Evolutionary conservation across 1,284 basidiomycete species (phyloP).

Genomic region (Sanguinoderma infundibulare): DNA sequence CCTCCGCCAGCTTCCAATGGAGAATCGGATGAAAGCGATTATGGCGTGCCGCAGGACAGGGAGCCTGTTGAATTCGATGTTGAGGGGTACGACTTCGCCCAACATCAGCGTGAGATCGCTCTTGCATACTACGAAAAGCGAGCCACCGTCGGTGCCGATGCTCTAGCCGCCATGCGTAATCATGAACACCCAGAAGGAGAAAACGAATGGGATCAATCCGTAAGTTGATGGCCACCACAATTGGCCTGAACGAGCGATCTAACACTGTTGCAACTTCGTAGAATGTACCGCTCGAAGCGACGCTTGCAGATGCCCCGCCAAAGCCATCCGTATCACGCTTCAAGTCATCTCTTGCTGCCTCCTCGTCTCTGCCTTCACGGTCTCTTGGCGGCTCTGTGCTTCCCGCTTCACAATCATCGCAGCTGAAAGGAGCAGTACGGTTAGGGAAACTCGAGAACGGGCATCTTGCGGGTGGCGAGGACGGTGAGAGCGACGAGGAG

Average conservation of each 20-base stretch:
- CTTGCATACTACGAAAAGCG: conserved; percentile 71
- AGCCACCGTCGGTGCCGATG: conserved; percentile 54
- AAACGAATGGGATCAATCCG: conserved; percentile 48
- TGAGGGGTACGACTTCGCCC: conserved; percentile 61
- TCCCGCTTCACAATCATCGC: conserved; percentile 54
- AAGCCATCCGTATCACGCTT: conserved; percentile 65
- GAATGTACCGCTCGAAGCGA: conserved; percentile 47
- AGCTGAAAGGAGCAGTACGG: conserved; percentile 59
- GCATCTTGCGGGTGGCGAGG: conserved; percentile 56
- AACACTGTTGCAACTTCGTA: conserved; percentile 17
- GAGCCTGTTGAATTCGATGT: conserved; percentile 48
- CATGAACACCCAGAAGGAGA: conserved; percentile 46
- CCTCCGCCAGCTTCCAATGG: conserved; percentile 13
- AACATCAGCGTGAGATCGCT: conserved; percentile 75
- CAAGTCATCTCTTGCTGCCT: conserved; percentile 53
- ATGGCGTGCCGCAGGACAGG: conserved; percentile 31
- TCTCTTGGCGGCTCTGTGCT: conserved; percentile 53
- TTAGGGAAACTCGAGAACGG: conserved; percentile 64
- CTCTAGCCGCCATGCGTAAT: conserved; percentile 52
- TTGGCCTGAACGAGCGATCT: background rate
- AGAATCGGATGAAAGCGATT: conserved; percentile 34
- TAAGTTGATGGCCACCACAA: conserved; percentile 34
- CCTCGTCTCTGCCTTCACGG: conserved; percentile 33
- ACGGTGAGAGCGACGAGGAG: conserved; percentile 62
- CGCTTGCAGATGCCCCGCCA: conserved; percentile 39